These are phyloP conservation scores for Penicillium sp. DNA, from an alignment of 2,329 filamentous ascomycete genomes.

Conservation along the genomic window DNA sequence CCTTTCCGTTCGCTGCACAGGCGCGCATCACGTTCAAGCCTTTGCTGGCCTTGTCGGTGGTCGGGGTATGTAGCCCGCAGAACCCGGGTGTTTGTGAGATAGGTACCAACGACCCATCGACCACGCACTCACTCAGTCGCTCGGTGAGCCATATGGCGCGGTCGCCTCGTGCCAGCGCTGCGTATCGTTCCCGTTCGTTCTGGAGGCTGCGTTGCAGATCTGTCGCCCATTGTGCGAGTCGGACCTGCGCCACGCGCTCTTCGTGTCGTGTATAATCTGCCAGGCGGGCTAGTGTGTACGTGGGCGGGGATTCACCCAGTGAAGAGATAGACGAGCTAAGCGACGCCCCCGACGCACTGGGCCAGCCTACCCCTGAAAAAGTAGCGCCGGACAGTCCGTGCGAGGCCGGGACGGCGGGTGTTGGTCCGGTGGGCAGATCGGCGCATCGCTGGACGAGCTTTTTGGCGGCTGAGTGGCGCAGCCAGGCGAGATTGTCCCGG, in stretches of 20 bases:
- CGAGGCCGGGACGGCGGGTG: slow-evolving; percentile 15
- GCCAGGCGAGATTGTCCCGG: slow-evolving; percentile 73
- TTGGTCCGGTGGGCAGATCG: slow-evolving; percentile 25
- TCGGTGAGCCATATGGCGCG: slow-evolving; percentile 70
- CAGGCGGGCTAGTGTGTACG: slow-evolving; percentile 64
- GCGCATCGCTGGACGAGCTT: slow-evolving; percentile 76
- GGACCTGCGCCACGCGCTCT: slow-evolving; percentile 66
- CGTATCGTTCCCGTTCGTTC: slow-evolving; percentile 71
- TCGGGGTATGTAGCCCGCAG: slow-evolving; percentile 26
- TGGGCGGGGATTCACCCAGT: slow-evolving; percentile 39
- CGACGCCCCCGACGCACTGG: slow-evolving; percentile 29
- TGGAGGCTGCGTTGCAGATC: slow-evolving; percentile 76
- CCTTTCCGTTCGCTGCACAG: slow-evolving; percentile 29
- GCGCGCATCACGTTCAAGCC: slow-evolving; percentile 28
- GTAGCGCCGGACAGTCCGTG: slow-evolving; percentile 17
- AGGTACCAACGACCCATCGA: slow-evolving; percentile 64
- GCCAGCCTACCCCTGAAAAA: slow-evolving; percentile 11
- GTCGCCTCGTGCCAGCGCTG: slow-evolving; percentile 63
- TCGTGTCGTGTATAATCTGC: slow-evolving; percentile 62
- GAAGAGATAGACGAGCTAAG: slow-evolving; percentile 27
- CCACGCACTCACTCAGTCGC: slow-evolving; percentile 65
- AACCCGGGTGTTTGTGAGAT: slow-evolving; percentile 45
- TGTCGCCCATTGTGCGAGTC: slow-evolving; percentile 77
- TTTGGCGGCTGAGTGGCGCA: slow-evolving; percentile 78
- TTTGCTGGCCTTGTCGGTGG: slow-evolving; percentile 26